Evolutionary conservation across 2,329 filamentous ascomycete species (phyloP).

Genomic region (Emergomyces orientalis): DNA sequence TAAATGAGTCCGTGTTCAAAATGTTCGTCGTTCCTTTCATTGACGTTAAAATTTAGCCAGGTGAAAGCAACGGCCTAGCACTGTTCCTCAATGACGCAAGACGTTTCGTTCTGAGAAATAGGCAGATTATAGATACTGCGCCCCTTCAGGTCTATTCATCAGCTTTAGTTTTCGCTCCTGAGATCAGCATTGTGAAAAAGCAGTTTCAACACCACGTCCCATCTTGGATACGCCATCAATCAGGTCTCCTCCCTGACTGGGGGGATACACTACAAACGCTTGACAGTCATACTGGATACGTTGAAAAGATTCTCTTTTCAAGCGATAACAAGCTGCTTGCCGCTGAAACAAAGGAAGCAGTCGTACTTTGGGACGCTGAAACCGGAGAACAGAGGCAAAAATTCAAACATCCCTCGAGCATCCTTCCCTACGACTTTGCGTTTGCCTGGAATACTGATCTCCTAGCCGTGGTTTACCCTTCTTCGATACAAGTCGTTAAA

Average conservation of each 20-base stretch:
- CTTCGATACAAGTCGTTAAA: not conserved
- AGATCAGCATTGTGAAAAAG: slow-evolving; percentile 20
- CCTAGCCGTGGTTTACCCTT: not conserved
- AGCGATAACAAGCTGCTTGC: not conserved
- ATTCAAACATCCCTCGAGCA: not conserved
- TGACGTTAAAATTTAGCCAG: not conserved
- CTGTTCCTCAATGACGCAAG: slow-evolving; percentile 20
- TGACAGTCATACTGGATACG: not conserved
- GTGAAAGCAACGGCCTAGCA: not conserved
- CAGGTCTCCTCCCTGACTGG: not conserved
- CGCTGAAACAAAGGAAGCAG: not conserved
- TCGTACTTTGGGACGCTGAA: not conserved
- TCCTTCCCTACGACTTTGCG: not conserved
- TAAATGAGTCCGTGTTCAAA: not conserved
- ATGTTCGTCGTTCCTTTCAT: not conserved
- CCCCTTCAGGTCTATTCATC: slow-evolving; percentile 31
- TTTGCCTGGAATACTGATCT: not conserved
- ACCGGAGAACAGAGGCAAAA: not conserved
- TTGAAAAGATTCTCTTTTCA: not conserved
- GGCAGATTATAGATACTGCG: slow-evolving; percentile 21
- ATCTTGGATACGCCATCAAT: slow-evolving; percentile 12
- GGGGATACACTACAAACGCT: not conserved
- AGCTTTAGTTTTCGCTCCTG: slow-evolving; percentile 27
- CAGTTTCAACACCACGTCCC: slow-evolving; percentile 17
- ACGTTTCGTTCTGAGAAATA: slow-evolving; percentile 24